Percentiles rank a stretch among this genome's conserved stretches.
These are phyloP conservation scores for Suillus plorans DNA, from an alignment of 768 basidiomycete species.

Conservation along the genomic window DNA sequence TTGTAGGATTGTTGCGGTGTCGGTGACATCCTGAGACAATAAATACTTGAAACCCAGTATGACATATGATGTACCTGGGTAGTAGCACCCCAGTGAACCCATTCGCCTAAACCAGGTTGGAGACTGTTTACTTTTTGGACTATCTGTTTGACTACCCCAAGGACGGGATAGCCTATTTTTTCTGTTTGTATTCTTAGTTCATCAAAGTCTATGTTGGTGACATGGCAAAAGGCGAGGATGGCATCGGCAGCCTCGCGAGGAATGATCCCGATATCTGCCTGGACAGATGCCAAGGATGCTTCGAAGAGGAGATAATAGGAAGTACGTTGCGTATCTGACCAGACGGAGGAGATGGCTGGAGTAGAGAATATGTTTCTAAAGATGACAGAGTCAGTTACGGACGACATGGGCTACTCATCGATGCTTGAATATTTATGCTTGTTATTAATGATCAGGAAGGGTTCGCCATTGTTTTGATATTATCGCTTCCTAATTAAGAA, in stretches of 20 bases:
- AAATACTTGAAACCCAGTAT: constrained; percentile 4
- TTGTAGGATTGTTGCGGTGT: constrained; percentile 45
- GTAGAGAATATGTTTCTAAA: constrained; percentile 44
- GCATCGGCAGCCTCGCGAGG: constrained; percentile 36
- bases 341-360: constrained; percentile 35
- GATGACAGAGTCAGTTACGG: constrained; percentile 36
- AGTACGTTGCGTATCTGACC: constrained; percentile 36
- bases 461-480: not conserved
- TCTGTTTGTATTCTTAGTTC: constrained; percentile 39
- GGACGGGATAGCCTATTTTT: constrained; percentile 44
- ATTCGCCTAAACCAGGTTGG: constrained; percentile 40
- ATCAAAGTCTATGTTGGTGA: constrained; percentile 38
- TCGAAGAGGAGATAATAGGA: constrained; percentile 30
- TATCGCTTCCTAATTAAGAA: not conserved
- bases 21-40: constrained; percentile 44
- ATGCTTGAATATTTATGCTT: too few species aligned
- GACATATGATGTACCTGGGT: constrained; percentile 38
- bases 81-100: constrained; percentile 49
- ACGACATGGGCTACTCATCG: constrained; percentile 18
- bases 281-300: constrained; percentile 34
- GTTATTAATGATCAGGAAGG: too few species aligned
- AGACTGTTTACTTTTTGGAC: constrained; percentile 36
- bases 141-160: constrained; percentile 45
- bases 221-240: constrained; percentile 35
- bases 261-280: constrained; percentile 40